phyloP scores from a whole-genome alignment of 768 basidiomycete genomes.

The Amanita rubescens region DNA sequence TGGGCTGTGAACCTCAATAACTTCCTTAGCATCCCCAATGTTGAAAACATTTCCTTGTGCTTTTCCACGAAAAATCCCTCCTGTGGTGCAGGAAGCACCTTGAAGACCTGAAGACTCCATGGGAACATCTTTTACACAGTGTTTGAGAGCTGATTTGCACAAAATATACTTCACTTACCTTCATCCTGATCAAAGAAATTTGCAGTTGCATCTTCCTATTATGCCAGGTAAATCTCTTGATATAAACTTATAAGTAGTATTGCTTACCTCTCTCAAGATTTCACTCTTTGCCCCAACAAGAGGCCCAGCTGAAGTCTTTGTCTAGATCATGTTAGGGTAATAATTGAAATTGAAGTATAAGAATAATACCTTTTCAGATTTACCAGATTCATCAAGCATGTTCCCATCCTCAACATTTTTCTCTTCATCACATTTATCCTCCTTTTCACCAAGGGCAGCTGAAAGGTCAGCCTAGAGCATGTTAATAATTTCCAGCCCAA shows the following conservation, averaged over 20 bases:
- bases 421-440: neutral
- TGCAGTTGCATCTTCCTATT: neutral
- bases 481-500: too few relatives aligned
- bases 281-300: too few relatives aligned
- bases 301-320: too few relatives aligned
- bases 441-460: neutral
- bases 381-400: neutral
- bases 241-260: neutral
- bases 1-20: neutral
- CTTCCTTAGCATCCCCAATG: constrained; percentile 8
- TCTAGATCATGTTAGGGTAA: neutral
- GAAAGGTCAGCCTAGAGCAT: neutral
- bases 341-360: neutral
- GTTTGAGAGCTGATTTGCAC: neutral
- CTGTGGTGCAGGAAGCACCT: constrained; percentile 10
- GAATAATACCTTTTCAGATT: neutral
- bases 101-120: neutral
- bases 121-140: neutral
- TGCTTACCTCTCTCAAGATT: too few relatives aligned
- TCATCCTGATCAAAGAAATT: constrained; percentile 2
- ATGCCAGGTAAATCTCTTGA: neutral
- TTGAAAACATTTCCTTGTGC: constrained; percentile 15
- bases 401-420: neutral
- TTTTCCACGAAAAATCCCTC: constrained; percentile 10
- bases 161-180: neutral